A percentile compares a stretch with the other conserved stretches of the same genome.
Conservation (phyloP, 2,329 filamentous ascomycete genomes). For the Fusarium lateritium region DNA sequence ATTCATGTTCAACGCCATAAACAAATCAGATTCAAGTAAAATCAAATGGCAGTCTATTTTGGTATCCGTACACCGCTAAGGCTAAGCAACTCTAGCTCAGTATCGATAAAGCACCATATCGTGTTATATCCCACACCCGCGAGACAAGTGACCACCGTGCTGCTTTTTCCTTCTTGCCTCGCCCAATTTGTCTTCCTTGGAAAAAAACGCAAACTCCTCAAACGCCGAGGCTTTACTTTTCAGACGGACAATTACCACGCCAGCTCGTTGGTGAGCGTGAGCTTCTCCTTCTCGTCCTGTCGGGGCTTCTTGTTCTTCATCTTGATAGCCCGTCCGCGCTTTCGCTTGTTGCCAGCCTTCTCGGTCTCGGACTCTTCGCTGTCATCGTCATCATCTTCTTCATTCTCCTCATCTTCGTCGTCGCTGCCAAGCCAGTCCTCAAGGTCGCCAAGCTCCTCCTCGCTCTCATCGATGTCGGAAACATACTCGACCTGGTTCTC, state of each 20-base stretch:
- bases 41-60: slow-evolving; percentile 32
- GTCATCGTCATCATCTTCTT: slow-evolving; percentile 71
- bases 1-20: not conserved
- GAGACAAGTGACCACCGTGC: not conserved
- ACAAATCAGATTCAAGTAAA: not conserved
- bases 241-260: slow-evolving; percentile 54
- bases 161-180: slow-evolving; percentile 10
- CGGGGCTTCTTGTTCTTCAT: slow-evolving; percentile 62
- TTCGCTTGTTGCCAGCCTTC: slow-evolving; percentile 69
- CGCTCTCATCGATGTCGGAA: slow-evolving; percentile 88
- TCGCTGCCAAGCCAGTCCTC: slow-evolving; percentile 93
- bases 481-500: slow-evolving; percentile 91
- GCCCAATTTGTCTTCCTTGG: slow-evolving; percentile 13
- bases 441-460: slow-evolving; percentile 83
- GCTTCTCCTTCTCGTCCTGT: slow-evolving; percentile 75
- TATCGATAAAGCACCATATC: slow-evolving; percentile 10
- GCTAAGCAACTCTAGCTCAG: slow-evolving; percentile 7
- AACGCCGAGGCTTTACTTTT: slow-evolving; percentile 42
- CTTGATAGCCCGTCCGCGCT: slow-evolving; percentile 65
- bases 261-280: slow-evolving; percentile 59
- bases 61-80: slow-evolving; percentile 28
- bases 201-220: slow-evolving; percentile 43
- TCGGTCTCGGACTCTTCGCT: slow-evolving; percentile 71
- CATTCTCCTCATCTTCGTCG: slow-evolving; percentile 70
- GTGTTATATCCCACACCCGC: slow-evolving; percentile 7